These are phyloP conservation scores for Oropetium thomaeum DNA, from an alignment of 176 grass and related monocot genomes.

Conservation along the genomic window DNA sequence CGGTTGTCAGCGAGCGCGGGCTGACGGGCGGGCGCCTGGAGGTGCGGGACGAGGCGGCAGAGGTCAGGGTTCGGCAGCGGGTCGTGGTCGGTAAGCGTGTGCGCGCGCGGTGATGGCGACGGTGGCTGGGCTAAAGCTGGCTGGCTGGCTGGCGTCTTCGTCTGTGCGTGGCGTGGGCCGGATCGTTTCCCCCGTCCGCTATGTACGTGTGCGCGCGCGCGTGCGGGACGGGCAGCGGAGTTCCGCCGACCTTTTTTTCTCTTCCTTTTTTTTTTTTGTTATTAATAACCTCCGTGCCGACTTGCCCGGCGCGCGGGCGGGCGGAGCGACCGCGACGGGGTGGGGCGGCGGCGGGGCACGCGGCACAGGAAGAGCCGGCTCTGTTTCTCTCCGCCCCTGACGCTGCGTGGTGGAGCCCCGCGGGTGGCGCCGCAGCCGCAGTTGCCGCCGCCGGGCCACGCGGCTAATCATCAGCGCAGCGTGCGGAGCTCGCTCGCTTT, in stretches of 20 bases:
- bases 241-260: no score
- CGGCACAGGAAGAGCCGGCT: background rate
- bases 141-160: conserved; percentile 8
- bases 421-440: background rate
- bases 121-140: no score
- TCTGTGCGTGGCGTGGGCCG: background rate
- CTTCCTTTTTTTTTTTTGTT: background rate
- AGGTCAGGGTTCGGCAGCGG: background rate
- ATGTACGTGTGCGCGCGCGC: background rate
- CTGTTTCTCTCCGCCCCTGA: background rate
- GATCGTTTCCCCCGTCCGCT: background rate
- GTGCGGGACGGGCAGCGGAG: background rate
- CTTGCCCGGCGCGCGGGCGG: background rate
- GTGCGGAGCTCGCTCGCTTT: conserved; percentile 16
- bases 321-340: background rate
- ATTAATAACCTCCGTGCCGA: background rate
- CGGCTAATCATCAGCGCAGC: conserved; percentile 25
- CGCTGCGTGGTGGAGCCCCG: background rate
- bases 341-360: background rate
- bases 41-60: conserved; percentile 7
- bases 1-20: background rate
- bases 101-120: conserved; percentile 3
- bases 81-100: background rate
- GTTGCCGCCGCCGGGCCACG: background rate
- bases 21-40: no score